Evolutionary conservation across 2,329 filamentous ascomycete genomes (phyloP).

Genomic region (Mycosphaerella sp.): DNA sequence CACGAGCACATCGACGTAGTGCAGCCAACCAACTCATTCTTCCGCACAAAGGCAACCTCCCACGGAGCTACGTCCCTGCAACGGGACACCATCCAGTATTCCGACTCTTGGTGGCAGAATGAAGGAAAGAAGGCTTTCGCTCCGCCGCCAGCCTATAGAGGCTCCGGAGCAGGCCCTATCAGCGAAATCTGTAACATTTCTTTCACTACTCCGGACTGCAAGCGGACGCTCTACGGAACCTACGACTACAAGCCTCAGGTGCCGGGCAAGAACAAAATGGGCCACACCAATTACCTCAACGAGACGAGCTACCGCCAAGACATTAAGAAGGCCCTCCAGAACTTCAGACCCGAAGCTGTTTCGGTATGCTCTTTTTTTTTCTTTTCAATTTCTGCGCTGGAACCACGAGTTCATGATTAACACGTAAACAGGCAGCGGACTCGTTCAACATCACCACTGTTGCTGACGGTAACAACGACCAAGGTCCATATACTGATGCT

Average conservation of each 20-base stretch:
- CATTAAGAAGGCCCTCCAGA: slow-evolving; percentile 50
- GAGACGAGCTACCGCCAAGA: slow-evolving; percentile 50
- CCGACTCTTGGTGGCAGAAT: slow-evolving; percentile 20
- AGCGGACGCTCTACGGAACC: slow-evolving; percentile 50
- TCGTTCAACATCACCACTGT: slow-evolving; percentile 54
- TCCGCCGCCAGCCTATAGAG: slow-evolving; percentile 2
- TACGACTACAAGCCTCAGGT: slow-evolving; percentile 47
- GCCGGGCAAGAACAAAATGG: slow-evolving; percentile 39
- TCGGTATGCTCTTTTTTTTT: background rate
- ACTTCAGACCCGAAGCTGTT: slow-evolving; percentile 47
- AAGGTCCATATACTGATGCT: slow-evolving; percentile 35
- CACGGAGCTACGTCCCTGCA: slow-evolving; percentile 2
- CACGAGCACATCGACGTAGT: slow-evolving; percentile 55
- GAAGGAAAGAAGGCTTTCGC: slow-evolving; percentile 18
- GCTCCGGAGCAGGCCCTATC: slow-evolving; percentile 9
- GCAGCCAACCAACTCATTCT: slow-evolving; percentile 57
- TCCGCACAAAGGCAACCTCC: slow-evolving; percentile 35
- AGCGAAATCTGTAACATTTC: slow-evolving; percentile 44
- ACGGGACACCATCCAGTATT: slow-evolving; percentile 14
- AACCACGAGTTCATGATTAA: background rate
- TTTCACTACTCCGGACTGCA: slow-evolving; percentile 50
- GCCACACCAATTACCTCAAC: slow-evolving; percentile 43
- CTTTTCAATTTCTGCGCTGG: background rate
- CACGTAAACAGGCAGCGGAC: slow-evolving; percentile 37
- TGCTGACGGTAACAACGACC: slow-evolving; percentile 48